A percentile compares a stretch with the other conserved stretches of the same genome.
These are phyloP conservation scores for Tylopilus sp. DNA, from an alignment of 768 basidiomycete genomes.

Conservation along the genomic window DNA sequence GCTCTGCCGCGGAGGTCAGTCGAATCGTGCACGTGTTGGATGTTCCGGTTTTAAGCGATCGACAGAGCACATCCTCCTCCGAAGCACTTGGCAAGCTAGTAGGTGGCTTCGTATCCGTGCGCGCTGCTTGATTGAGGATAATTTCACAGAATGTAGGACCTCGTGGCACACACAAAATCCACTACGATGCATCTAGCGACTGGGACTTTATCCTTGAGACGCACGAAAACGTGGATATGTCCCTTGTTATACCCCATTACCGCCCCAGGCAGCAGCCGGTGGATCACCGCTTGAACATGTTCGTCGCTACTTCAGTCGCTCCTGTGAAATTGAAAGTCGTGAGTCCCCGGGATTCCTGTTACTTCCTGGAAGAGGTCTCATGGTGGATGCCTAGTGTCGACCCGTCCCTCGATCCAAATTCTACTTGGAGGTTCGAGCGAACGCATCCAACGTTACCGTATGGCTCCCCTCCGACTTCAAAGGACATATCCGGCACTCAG, in stretches of 20 bases:
- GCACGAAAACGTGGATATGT: constrained; percentile 54
- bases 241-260: constrained; percentile 73
- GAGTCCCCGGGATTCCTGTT: constrained; percentile 31
- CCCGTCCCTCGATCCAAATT: constrained; percentile 51
- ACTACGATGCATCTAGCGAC: constrained; percentile 54
- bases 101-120: not conserved
- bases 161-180: constrained; percentile 58
- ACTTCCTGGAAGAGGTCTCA: not conserved
- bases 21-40: not conserved
- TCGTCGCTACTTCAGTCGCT: constrained; percentile 47
- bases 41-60: constrained; percentile 6
- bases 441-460: constrained; percentile 67
- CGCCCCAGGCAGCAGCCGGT: constrained; percentile 72
- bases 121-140: not conserved
- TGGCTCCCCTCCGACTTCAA: constrained; percentile 81
- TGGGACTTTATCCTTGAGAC: constrained; percentile 68
- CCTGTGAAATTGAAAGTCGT: constrained; percentile 74
- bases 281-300: constrained; percentile 70
- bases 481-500: constrained; percentile 57
- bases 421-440: constrained; percentile 61
- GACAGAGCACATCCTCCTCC: constrained; percentile 23
- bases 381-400: constrained; percentile 46
- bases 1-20: constrained; percentile 31
- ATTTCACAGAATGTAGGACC: constrained; percentile 28
- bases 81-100: constrained; percentile 20